These are phyloP conservation scores for Sphaerulina musiva DNA, from an alignment of 2,329 filamentous ascomycete genomes.

Conservation along the genomic window DNA sequence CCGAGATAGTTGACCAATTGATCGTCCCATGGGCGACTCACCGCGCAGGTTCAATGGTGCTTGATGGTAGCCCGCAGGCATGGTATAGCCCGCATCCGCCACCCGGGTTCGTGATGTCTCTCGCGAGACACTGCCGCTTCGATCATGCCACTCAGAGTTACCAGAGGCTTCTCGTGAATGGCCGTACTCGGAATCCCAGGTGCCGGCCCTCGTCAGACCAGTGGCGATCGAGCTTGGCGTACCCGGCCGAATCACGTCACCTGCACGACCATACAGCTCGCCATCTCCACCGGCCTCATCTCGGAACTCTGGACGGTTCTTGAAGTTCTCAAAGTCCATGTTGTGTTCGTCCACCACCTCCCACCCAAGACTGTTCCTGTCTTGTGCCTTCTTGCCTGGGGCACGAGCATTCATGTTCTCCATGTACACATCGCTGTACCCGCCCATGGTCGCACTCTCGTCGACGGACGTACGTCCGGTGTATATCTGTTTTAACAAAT, in stretches of 20 bases:
- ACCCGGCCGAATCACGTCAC: slow-evolving; percentile 55
- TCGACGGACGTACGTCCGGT: slow-evolving; percentile 63
- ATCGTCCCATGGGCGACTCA: slow-evolving; percentile 36
- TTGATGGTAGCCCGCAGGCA: slow-evolving; percentile 45
- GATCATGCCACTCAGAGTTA: slow-evolving; percentile 3
- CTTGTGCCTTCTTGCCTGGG: slow-evolving; percentile 50
- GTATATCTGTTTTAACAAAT: slow-evolving; percentile 79
- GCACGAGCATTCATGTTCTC: slow-evolving; percentile 64
- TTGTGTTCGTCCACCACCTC: slow-evolving; percentile 82
- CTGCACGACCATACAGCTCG: slow-evolving; percentile 49
- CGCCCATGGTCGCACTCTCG: slow-evolving; percentile 54
- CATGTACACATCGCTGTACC: slow-evolving; percentile 79
- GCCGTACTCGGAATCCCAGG: slow-evolving; percentile 26
- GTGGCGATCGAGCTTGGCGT: slow-evolving; percentile 51
- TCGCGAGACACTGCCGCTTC: slow-evolving; percentile 23
- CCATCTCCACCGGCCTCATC: slow-evolving; percentile 75
- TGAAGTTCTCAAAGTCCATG: slow-evolving; percentile 87
- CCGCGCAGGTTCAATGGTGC: slow-evolving; percentile 40
- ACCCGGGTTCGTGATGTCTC: slow-evolving; percentile 14
- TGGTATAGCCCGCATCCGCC: slow-evolving; percentile 35
- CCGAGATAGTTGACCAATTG: slow-evolving; percentile 13
- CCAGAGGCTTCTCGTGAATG: slow-evolving; percentile 13
- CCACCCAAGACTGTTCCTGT: slow-evolving; percentile 45
- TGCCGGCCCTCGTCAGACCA: slow-evolving; percentile 27
- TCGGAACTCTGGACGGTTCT: slow-evolving; percentile 80